Conservation (phyloP, 257 asterid genomes). For the Haberlea rhodopensis region DNA sequence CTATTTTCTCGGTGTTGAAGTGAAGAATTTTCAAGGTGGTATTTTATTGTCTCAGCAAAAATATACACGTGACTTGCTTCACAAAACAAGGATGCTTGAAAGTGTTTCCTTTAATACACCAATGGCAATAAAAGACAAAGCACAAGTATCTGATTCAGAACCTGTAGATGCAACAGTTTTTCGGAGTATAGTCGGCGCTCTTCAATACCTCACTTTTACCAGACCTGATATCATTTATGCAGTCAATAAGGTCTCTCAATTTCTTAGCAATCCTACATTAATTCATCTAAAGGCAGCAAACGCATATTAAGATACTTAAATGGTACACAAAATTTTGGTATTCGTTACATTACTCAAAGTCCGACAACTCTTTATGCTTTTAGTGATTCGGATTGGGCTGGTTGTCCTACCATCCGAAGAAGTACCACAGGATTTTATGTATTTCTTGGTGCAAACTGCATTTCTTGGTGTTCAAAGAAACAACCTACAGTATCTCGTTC, state of each 20-base stretch:
- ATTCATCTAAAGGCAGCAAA: not conserved
- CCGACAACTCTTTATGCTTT: not conserved
- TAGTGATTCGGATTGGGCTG: not conserved
- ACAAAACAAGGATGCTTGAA: not conserved
- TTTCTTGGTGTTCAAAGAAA: conserved; percentile 3
- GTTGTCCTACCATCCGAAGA: not conserved
- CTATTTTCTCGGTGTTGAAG: not conserved
- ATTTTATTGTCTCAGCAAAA: not conserved
- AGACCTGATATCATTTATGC: too few relatives aligned
- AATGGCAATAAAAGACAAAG: not conserved
- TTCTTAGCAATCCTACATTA: too few relatives aligned
- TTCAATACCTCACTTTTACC: too few relatives aligned
- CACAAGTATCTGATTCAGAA: not conserved
- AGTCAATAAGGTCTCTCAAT: too few relatives aligned
- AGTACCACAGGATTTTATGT: not conserved
- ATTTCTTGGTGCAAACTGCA: not conserved
- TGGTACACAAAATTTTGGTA: too few relatives aligned
- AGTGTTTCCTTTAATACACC: not conserved
- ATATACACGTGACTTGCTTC: not conserved
- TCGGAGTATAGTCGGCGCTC: not conserved
- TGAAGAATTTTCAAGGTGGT: not conserved
- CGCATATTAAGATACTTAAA: not conserved
- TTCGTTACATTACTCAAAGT: not conserved
- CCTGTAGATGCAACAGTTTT: not conserved
- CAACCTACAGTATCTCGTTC: not conserved